Evolutionary conservation across 2,329 filamentous ascomycete genomes (phyloP).

Genomic region (Colletotrichum somersetense): DNA sequence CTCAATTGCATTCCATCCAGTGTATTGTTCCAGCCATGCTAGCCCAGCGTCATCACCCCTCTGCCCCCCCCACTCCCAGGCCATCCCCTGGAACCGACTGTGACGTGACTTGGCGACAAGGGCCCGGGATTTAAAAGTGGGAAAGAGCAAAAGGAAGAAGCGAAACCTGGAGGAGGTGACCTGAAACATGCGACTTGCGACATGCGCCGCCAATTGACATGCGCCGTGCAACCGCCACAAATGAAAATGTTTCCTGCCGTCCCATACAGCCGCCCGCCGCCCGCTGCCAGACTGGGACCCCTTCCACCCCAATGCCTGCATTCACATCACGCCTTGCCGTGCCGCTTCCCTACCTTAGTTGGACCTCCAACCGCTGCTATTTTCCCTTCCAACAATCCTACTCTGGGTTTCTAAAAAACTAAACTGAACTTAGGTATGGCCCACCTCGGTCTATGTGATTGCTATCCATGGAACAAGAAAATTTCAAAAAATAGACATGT

Average conservation of each 20-base stretch:
- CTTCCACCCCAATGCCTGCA: background rate
- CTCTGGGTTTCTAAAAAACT: background rate
- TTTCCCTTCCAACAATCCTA: background rate
- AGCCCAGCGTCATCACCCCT: background rate
- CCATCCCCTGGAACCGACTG: conserved; percentile 24
- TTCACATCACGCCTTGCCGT: conserved; percentile 2
- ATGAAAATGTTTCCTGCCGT: conserved; percentile 31
- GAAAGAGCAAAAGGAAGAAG: background rate
- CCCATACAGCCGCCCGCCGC: conserved; percentile 25
- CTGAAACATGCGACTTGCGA: conserved; percentile 41
- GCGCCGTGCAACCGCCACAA: conserved; percentile 35
- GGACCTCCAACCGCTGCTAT: background rate
- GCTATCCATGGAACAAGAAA: background rate
- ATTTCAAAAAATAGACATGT: background rate
- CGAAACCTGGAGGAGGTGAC: conserved; percentile 9
- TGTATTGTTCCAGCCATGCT: background rate
- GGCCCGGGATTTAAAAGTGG: background rate
- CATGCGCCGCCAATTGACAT: conserved; percentile 40
- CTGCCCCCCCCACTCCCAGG: conserved; percentile 6
- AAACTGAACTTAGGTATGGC: background rate
- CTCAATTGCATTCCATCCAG: conserved; percentile 4
- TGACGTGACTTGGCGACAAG: conserved; percentile 21
- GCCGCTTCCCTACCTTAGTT: background rate
- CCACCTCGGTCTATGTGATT: background rate
- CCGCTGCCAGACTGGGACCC: background rate